Percentiles rank a stretch among this genome's conserved stretches.
Conservation (phyloP, 345 rosid genomes). For the Salix brachista region DNA sequence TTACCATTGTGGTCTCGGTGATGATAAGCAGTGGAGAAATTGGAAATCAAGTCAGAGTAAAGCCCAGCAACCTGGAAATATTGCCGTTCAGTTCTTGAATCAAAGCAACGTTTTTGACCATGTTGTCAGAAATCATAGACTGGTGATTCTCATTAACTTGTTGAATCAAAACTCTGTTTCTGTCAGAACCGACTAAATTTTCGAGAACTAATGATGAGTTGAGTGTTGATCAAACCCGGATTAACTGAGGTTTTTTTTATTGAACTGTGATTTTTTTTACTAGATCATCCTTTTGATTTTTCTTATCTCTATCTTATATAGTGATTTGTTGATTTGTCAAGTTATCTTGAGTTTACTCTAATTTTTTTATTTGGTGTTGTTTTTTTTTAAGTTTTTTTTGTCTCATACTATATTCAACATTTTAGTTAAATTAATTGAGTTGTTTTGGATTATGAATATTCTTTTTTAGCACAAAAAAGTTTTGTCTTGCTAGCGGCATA, state of each 20-base stretch:
- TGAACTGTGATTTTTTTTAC: too few relatives aligned
- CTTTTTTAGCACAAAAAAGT: too few relatives aligned
- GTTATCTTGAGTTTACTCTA: too few relatives aligned
- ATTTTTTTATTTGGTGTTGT: too few relatives aligned
- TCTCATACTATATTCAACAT: too few relatives aligned
- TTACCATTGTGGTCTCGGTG: constrained; percentile 25
- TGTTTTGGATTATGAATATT: constrained; percentile 13
- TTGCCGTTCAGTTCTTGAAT: constrained; percentile 87
- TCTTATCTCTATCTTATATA: too few relatives aligned
- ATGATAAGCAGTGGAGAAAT: constrained; percentile 46
- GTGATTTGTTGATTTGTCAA: too few relatives aligned
- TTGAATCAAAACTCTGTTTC: constrained; percentile 74
- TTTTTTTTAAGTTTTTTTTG: too few relatives aligned
- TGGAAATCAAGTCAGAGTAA: constrained; percentile 61
- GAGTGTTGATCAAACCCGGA: constrained; percentile 48
- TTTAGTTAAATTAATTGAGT: too few relatives aligned
- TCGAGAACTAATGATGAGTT: constrained; percentile 50
- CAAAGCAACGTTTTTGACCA: constrained; percentile 84
- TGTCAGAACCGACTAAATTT: constrained; percentile 72
- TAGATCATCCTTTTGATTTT: too few relatives aligned
- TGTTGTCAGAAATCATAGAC: constrained; percentile 64
- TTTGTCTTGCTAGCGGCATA: too few relatives aligned
- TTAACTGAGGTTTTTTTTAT: too few relatives aligned
- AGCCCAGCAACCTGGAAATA: constrained; percentile 69
- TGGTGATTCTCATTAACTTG: constrained; percentile 90